Evolutionary conservation across 805 yeast species (phyloP), one percentile per base, ranked within the genome.

Genomic region (Pichia insulana): DNA sequence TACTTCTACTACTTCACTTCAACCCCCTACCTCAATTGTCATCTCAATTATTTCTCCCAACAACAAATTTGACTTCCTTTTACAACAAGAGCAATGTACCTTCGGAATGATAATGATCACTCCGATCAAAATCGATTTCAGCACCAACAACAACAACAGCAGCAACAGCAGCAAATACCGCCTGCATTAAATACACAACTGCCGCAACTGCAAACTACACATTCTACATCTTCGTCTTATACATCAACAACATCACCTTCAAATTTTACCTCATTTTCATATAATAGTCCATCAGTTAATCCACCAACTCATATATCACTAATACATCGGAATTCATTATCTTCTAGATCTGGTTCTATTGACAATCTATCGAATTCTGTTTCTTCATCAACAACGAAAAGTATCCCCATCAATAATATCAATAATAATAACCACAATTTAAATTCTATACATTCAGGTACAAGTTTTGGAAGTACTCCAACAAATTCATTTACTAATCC

Each of bases 201-300:
- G 37, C 31, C 31, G 10, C 13, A 50, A 47, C 48, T 13, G 44
- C 30, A 38, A 44, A 47, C 44, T 44, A 44, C 32, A 35, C 48
- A 37, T 25, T 45, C 43, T 0, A 30, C 48, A 1, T 50, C 57
- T 1, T 57, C 61, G 12, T 54, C 60, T 3, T 56, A 50, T 38
- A 53, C 57, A 4, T 48, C 56, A 16, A 46, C 53, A 19, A 52
- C 60, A 0, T 57, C 61, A 8, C 61, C 63, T 13, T 52, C 63
- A 7, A 56, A 56, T 42, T 57, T 54, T 34, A 54, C 50, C 31
- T 46, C 45, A 7, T 42, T 12, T 22, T 42, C 54, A 33, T 56
- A 55, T 27, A 43, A 66, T 62, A 46, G 62, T 55, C 56, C 67
- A 34, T 50, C 61, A 20, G 59, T 61, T 17, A 50, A 57, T 37